Base-by-base conservation (phyloP, 768 basidiomycete species). In the Rhodotorula kratochvilovae region DNA sequence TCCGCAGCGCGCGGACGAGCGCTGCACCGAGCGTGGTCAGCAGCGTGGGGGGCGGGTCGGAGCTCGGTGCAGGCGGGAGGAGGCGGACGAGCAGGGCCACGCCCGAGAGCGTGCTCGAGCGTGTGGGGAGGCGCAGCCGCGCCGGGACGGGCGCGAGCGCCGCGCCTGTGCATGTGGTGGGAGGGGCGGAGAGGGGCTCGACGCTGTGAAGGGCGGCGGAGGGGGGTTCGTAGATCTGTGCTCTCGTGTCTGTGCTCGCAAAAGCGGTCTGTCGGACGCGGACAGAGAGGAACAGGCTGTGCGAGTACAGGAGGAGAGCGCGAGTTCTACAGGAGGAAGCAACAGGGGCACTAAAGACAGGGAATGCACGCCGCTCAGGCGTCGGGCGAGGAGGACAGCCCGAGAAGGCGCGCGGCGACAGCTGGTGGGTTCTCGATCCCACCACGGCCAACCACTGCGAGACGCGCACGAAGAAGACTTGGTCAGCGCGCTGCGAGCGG, bases 21-120 rank as follows among this genome's bases (percentile, higher is more conserved):
- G 56, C 54, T 3, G 42, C 60, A 35, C n/a, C 60, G 64, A 66
- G 64, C 48, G 35, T 62, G 3, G 61, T 36, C n/a, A 53, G 55
- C 17, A 59, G 48, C 31, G 51, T 29, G 2, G 17, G 33, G 45
- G 45, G 25, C 10, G 48, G 48, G 48, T 50, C 48, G 25, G 48
- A 50, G 23, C 11, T 25, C 3, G 25, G 48, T 11, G 54, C 31
- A 3, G 54, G 31, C 35, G 12, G 65, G n/a, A 50, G 65, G 27
- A 36, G 70, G 62, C 63, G 70, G 61, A 71, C 70, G 53, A 54
- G 25, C 21, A 55, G 59, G 33, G 39, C 36, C 36, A 54, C 48
- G 31, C n/a, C 50, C 15, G 70, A 67, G 33, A 39, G 11, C 31
- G 46, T 71, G 42, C 45, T 71, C 3, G 70, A 62, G 13, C 61